Percentiles rank a stretch among this genome's conserved stretches.
Conservation (phyloP, 2,329 filamentous ascomycete species). For the Hortaea werneckii region DNA sequence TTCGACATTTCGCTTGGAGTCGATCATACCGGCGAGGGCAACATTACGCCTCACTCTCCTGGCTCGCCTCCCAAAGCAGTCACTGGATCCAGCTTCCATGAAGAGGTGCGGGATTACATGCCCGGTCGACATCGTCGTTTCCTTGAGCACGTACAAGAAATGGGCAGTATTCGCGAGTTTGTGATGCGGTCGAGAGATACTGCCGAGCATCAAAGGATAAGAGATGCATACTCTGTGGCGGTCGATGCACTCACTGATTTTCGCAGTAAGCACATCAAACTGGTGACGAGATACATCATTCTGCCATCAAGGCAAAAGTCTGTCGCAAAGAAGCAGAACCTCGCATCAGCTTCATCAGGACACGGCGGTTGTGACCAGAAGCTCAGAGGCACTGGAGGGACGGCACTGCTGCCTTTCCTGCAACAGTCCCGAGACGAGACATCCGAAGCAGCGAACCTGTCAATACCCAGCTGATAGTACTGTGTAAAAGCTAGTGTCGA, state of each 20-base stretch:
- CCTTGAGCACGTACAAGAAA: slow-evolving; percentile 34
- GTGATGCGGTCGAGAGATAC: slow-evolving; percentile 26
- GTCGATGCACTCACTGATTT: slow-evolving; percentile 37
- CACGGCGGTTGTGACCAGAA: slow-evolving; percentile 18
- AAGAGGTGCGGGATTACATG: slow-evolving; percentile 48
- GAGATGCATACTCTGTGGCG: slow-evolving; percentile 37
- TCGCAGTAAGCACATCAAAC: slow-evolving; percentile 42
- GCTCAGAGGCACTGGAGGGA: slow-evolving; percentile 42
- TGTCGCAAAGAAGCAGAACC: slow-evolving; percentile 21
- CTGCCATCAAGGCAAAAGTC: slow-evolving; percentile 25
- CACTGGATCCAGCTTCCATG: slow-evolving; percentile 8
- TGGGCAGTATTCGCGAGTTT: slow-evolving; percentile 38
- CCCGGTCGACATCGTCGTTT: slow-evolving; percentile 43
- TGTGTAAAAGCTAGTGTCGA: too few species aligned
- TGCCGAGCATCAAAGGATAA: slow-evolving; percentile 18
- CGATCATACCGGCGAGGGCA: slow-evolving; percentile 27
- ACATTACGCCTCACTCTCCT: slow-evolving; percentile 1
- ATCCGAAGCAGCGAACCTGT: slow-evolving; percentile 8
- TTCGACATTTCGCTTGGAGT: slow-evolving; percentile 45
- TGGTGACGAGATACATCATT: slow-evolving; percentile 45
- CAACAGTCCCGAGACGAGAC: slow-evolving; percentile 44
- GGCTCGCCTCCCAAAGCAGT: not conserved
- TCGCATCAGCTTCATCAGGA: slow-evolving; percentile 37
- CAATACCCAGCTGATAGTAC: not conserved
- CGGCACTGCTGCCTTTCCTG: slow-evolving; percentile 43